Conservation (phyloP, 116 monocot species). For the Dioscorea cayenensis region DNA sequence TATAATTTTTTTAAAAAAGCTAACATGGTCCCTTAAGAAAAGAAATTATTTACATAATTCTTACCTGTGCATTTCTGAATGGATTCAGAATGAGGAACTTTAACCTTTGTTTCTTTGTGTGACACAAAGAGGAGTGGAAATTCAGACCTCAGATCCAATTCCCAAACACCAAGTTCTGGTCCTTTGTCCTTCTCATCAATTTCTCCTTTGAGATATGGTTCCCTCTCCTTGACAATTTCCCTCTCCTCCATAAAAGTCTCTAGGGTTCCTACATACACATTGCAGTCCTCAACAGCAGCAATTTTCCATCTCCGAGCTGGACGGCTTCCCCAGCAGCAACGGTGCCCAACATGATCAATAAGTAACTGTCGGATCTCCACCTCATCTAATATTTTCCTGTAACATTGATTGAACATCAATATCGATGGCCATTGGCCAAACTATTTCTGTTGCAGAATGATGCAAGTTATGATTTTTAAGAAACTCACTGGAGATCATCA, state of each 20-base stretch:
- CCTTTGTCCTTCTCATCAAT: slow-evolving; percentile 64
- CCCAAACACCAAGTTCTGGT: slow-evolving; percentile 71
- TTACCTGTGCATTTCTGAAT: slow-evolving; percentile 83
- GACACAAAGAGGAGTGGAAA: slow-evolving; percentile 86
- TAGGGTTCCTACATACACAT: slow-evolving; percentile 87
- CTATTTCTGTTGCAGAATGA: too few species aligned
- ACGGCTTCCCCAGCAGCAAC: slow-evolving; percentile 81
- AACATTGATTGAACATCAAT: not conserved
- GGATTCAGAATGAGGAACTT: slow-evolving; percentile 86
- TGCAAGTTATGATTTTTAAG: too few species aligned
- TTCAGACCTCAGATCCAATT: slow-evolving; percentile 72
- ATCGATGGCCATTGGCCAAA: not conserved
- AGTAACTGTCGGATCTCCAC: slow-evolving; percentile 88
- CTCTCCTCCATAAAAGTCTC: slow-evolving; percentile 97
- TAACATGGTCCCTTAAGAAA: too few species aligned
- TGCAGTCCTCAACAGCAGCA: slow-evolving; percentile 82
- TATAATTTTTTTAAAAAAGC: too few species aligned
- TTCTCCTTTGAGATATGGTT: slow-evolving; percentile 55
- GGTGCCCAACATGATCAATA: slow-evolving; percentile 86
- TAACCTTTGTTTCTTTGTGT: slow-evolving; percentile 47
- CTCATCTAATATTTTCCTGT: slow-evolving; percentile 77
- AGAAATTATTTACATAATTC: not conserved
- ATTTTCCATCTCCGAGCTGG: slow-evolving; percentile 91
- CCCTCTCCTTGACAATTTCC: slow-evolving; percentile 46
- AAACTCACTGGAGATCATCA: too few species aligned